These are phyloP conservation scores for Phytophthora lateralis DNA, from an alignment of 352 stramenopile genomes.

Conservation along the genomic window DNA sequence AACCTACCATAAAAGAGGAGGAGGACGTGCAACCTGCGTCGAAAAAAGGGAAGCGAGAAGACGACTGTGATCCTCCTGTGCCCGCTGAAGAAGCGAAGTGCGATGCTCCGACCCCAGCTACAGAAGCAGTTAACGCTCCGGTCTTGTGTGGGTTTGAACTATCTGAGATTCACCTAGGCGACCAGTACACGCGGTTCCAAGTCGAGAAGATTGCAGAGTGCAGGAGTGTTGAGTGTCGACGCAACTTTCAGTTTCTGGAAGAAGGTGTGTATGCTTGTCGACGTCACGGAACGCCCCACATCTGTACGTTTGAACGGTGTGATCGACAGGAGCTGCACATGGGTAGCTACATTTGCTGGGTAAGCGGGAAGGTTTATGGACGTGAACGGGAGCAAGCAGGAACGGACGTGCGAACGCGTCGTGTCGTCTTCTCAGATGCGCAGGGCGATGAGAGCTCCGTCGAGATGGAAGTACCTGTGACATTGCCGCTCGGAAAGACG, in stretches of 20 bases:
- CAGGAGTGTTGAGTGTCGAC: slow-evolving; percentile 36
- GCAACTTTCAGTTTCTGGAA: slow-evolving; percentile 71
- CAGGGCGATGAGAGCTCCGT: slow-evolving; percentile 58
- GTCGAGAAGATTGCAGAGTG: slow-evolving; percentile 53
- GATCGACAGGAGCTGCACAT: slow-evolving; percentile 56
- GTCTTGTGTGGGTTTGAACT: slow-evolving; percentile 41
- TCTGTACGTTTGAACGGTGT: slow-evolving; percentile 81
- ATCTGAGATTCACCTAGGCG: slow-evolving; percentile 67
- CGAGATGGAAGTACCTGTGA: slow-evolving; percentile 78
- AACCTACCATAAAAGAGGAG: slow-evolving; percentile 14
- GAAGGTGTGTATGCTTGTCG: slow-evolving; percentile 76
- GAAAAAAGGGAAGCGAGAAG: slow-evolving; percentile 26
- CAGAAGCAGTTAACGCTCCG: too few relatives aligned
- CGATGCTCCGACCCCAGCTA: too few relatives aligned
- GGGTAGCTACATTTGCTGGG: slow-evolving; percentile 74
- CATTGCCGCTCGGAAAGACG: slow-evolving; percentile 66
- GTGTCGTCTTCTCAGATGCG: slow-evolving; percentile 59
- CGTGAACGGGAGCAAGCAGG: slow-evolving; percentile 61
- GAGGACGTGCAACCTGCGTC: slow-evolving; percentile 11
- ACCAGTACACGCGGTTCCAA: slow-evolving; percentile 59
- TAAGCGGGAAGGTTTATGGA: slow-evolving; percentile 68
- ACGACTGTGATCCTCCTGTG: background rate
- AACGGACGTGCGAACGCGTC: slow-evolving; percentile 64
- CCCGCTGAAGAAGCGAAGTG: background rate
- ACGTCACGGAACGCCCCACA: slow-evolving; percentile 66